Evolutionary conservation across 305 asterid species (phyloP), one percentile per base, ranked within the genome.

Genomic region (Petunia hybrid): DNA sequence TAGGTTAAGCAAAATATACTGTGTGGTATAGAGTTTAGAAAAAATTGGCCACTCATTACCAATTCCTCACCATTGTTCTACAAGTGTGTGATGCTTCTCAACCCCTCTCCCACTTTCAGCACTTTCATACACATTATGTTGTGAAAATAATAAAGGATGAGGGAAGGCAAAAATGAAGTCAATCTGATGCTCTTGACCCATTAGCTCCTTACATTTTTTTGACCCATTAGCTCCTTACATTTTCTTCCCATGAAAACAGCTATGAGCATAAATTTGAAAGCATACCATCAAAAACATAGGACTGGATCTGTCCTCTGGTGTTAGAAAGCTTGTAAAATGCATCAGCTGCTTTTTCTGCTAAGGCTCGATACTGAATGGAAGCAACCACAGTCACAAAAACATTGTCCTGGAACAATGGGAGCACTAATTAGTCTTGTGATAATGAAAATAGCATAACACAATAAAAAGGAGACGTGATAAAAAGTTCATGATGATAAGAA

Each of bases 331-430:
- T 85, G 80, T 87, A 85, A 80, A 83, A 85, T n/a, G 87, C 90
- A 87, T 87, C 87, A 68, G 82, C 74, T 39, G 88, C 88, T 10
- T 83, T 83, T 16, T 82, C 84, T 46, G 85, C 85, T 83, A 85
- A 64, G 51, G 85, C 88, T 66, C 86, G 74, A 81, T 87, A 87
- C 75, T 87, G 90, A 66, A 87, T 85, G 68, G 90, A 87, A 7
- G 88, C 90, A 68, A 87, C 90, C 83, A 87, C 88, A 39, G 83
- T 85, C 36, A 87, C 90, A 66, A 87, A 87, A 73, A 87, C 88
- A 84, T 83, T 87, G 84, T 87, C 90, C 90, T 87, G 86, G 75
- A 85, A 81, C 64, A 80, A 62, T 4, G 66, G 14, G 67, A 61
- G 39, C 65, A 61, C 35, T 14, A 13, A 48, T 43, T 35, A 51